These are phyloP conservation scores for Termitomyces sp. DNA, from an alignment of 768 basidiomycete species.

Conservation along the genomic window DNA sequence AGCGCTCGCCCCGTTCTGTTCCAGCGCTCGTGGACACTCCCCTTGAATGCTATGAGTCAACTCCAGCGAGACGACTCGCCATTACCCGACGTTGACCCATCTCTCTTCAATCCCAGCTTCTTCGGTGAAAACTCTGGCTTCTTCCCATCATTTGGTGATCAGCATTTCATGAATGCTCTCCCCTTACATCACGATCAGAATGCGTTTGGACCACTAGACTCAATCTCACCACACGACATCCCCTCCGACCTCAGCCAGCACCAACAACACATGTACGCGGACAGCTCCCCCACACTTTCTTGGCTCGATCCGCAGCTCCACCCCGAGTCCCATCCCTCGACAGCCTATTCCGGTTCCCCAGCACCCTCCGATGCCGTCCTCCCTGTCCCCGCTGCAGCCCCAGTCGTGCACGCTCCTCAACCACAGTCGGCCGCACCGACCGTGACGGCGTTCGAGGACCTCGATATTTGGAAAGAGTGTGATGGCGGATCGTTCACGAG, in stretches of 20 bases:
- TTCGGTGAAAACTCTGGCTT: conserved; percentile 6
- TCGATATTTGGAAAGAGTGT: conserved; percentile 1
- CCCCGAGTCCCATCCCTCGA: conserved; percentile 25
- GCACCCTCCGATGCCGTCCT: conserved; percentile 16
- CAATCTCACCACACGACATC: conserved; percentile 16
- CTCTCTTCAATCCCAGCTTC: conserved; percentile 39
- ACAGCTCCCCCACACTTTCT: conserved; percentile 7
- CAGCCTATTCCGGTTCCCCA: conserved; percentile 38
- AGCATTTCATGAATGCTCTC: conserved; percentile 11
- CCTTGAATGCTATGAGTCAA: conserved; percentile 10
- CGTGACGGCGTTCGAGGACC: conserved; percentile 10
- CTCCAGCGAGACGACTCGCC: conserved; percentile 40
- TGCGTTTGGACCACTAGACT: conserved; percentile 21
- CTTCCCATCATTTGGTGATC: conserved; percentile 1
- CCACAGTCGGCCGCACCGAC: conserved; percentile 13
- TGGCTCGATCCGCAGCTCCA: conserved; percentile 14
- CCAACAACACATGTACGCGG: conserved; percentile 7
- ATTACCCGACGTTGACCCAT: conserved; percentile 43
- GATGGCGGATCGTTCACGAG: not conserved
- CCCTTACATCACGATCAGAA: conserved; percentile 6
- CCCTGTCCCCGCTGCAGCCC: not conserved
- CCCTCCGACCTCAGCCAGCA: not conserved
- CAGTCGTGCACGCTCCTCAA: conserved; percentile 20
- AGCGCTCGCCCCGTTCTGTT: conserved; percentile 36
- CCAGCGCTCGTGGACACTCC: conserved; percentile 29